These are phyloP conservation scores for Ophiocordyceps camponoti-leonardi DNA, from an alignment of 2,329 filamentous ascomycete species.

Conservation along the genomic window DNA sequence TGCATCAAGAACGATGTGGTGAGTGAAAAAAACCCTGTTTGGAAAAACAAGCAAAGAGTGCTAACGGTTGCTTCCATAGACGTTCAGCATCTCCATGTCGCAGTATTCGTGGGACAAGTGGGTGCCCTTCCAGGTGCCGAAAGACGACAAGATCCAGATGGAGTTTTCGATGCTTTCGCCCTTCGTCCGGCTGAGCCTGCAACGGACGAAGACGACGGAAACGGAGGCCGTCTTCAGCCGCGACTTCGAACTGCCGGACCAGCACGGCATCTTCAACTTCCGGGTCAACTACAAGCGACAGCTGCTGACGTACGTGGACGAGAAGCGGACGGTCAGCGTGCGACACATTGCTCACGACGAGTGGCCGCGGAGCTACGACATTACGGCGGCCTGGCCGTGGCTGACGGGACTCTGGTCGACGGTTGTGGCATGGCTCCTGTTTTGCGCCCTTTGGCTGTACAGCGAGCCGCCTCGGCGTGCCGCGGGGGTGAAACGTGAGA, in stretches of 20 bases:
- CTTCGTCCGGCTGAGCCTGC: constrained; percentile 74
- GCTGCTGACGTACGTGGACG: constrained; percentile 75
- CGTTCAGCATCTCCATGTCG: constrained; percentile 75
- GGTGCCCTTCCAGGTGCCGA: constrained; percentile 53
- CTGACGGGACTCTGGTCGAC: constrained; percentile 77
- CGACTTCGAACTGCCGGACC: constrained; percentile 74
- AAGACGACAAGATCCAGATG: constrained; percentile 65
- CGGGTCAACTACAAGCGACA: constrained; percentile 92
- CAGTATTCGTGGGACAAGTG: constrained; percentile 66
- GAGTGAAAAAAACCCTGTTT: constrained; percentile 32
- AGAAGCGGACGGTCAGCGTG: constrained; percentile 89
- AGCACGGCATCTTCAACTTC: constrained; percentile 99
- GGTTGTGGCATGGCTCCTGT: constrained; percentile 65
- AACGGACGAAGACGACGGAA: constrained; percentile 35
- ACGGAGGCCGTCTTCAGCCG: constrained; percentile 58
- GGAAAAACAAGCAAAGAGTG: too few species aligned
- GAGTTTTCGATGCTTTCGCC: constrained; percentile 98
- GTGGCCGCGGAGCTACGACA: constrained; percentile 80
- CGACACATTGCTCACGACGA: constrained; percentile 96
- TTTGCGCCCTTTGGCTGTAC: constrained; percentile 79
- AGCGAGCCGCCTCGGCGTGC: constrained; percentile 28
- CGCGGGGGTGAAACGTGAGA: background rate
- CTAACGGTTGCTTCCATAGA: constrained; percentile 26
- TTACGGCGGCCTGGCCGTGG: constrained; percentile 88
- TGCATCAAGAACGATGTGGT: constrained; percentile 94